These are phyloP conservation scores for Colletotrichum godetiae DNA, from an alignment of 2,329 filamentous ascomycete genomes.

Conservation along the genomic window DNA sequence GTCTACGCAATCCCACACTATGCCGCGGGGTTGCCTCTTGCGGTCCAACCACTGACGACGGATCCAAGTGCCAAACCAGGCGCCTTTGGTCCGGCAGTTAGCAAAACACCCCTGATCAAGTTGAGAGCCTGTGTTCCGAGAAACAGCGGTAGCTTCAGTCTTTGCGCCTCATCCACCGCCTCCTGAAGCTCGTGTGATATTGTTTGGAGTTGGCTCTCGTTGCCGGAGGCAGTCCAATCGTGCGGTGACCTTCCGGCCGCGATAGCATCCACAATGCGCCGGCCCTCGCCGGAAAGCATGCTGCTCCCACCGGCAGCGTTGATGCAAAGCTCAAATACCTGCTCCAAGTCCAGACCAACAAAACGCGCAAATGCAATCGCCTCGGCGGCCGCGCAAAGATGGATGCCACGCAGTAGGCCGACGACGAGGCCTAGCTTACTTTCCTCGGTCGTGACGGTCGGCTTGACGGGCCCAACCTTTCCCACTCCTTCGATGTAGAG, in stretches of 20 bases:
- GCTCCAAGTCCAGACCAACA: background rate
- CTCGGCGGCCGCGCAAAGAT: background rate
- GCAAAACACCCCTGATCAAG: background rate
- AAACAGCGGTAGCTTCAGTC: background rate
- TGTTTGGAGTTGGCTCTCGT: background rate
- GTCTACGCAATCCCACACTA: background rate
- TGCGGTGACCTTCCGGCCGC: background rate
- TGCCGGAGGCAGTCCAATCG: background rate
- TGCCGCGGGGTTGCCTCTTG: background rate
- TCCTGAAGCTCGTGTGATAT: background rate
- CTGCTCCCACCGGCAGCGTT: background rate
- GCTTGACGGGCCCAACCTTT: conserved; percentile 44
- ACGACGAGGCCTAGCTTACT: conserved; percentile 40
- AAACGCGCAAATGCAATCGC: background rate
- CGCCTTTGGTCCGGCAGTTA: conserved; percentile 25
- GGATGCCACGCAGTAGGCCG: background rate
- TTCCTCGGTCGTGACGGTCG: conserved; percentile 44
- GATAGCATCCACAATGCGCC: background rate
- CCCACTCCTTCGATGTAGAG: conserved; percentile 54
- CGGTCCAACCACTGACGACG: conserved; percentile 7
- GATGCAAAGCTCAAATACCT: background rate
- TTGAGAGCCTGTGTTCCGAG: background rate
- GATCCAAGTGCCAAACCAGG: background rate
- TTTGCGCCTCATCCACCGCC: background rate
- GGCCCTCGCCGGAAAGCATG: background rate